These are phyloP conservation scores for Juncus inflexus DNA, from an alignment of 176 grass and related monocot species.

Conservation along the genomic window DNA sequence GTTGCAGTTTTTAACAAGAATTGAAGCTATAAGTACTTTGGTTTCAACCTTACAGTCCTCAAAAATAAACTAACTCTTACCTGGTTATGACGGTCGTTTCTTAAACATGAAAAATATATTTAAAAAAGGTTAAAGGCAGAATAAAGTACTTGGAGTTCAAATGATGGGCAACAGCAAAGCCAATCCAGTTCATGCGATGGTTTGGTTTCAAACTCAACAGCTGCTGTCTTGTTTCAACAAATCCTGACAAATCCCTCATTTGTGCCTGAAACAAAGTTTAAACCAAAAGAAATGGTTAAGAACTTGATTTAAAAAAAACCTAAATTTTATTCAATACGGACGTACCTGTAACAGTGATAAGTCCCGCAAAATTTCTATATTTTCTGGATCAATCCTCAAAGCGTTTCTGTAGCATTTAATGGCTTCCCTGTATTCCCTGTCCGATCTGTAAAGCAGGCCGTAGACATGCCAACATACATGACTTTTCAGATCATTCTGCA, in stretches of 20 bases:
- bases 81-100: no score
- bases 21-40: neutral
- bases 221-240: conserved; percentile 99
- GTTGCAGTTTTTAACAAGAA: neutral
- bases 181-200: conserved; percentile 99
- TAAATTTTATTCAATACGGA: conserved; percentile 1
- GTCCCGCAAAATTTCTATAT: conserved; percentile 98
- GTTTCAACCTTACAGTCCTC: neutral
- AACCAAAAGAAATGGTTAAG: conserved; percentile 1
- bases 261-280: conserved; percentile 55
- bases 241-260: conserved; percentile 91
- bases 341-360: conserved; percentile 92
- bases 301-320: conserved; percentile 1
- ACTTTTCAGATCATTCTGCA: conserved; percentile 98
- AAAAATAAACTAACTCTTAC: no score
- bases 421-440: conserved; percentile 99
- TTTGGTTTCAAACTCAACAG: conserved; percentile 87
- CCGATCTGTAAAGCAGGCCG: conserved; percentile 93
- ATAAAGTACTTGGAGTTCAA: conserved; percentile 84
- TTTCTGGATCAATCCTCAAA: conserved; percentile 94
- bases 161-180: conserved; percentile 92
- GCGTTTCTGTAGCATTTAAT: conserved; percentile 99
- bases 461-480: conserved; percentile 99
- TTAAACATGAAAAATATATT: neutral
- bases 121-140: conserved; percentile 19